A percentile compares a stretch with the other conserved stretches of the same genome.
These are phyloP conservation scores for Raphanus raphanistrum DNA, from an alignment of 345 rosid species.

Conservation along the genomic window DNA sequence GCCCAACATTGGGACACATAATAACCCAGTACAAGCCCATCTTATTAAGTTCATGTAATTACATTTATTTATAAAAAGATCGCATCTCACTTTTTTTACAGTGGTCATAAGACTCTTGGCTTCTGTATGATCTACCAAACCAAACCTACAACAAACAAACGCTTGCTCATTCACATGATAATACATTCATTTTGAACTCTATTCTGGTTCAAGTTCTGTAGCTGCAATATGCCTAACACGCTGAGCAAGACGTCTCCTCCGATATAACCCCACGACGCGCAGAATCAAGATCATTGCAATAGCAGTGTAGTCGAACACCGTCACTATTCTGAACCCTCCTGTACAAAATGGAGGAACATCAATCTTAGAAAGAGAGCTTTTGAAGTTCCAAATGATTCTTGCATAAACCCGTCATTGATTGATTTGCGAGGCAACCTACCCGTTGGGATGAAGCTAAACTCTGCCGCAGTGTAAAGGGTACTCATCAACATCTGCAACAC, in stretches of 20 bases:
- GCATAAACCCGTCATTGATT: not conserved
- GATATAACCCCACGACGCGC: conserved; percentile 57
- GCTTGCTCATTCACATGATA: conserved; percentile 1
- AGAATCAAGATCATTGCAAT: conserved; percentile 54
- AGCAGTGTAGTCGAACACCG: conserved; percentile 61
- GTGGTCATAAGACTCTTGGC: not conserved
- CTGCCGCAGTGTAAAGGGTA: conserved; percentile 57
- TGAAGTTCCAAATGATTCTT: not conserved
- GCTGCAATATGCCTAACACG: conserved; percentile 63
- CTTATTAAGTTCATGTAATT: not conserved
- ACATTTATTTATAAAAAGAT: not conserved
- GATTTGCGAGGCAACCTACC: conserved; percentile 43
- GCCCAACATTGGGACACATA: not conserved
- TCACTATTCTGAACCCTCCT: conserved; percentile 60
- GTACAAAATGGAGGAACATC: conserved; percentile 2
- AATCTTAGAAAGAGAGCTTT: conserved; percentile 9
- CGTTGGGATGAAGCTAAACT: conserved; percentile 68
- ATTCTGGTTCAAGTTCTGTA: conserved; percentile 42
- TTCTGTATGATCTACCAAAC: conserved; percentile 24
- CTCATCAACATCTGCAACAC: conserved; percentile 64
- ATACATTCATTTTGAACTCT: conserved; percentile 15
- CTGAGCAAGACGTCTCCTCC: conserved; percentile 53
- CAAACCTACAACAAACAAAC: conserved; percentile 27
- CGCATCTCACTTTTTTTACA: not conserved
- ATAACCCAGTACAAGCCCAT: not conserved